These are phyloP conservation scores for Steccherinum ochraceum DNA, from an alignment of 768 basidiomycete genomes.

Conservation along the genomic window DNA sequence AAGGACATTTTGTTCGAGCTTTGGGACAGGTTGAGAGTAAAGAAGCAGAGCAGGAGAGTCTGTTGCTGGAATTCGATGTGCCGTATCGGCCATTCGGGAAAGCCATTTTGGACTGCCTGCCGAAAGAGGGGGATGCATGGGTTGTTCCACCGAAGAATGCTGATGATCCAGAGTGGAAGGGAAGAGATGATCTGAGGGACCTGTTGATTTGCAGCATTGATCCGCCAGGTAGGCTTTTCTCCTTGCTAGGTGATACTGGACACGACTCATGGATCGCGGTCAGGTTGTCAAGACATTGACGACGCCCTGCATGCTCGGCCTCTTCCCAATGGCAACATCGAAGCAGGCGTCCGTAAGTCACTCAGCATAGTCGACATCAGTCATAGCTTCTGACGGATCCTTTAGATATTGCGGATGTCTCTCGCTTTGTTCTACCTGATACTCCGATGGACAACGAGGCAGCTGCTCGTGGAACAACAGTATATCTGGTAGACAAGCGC, in stretches of 20 bases:
- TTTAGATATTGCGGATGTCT: conserved; percentile 96
- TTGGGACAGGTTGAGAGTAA: conserved; percentile 90
- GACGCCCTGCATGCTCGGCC: conserved; percentile 90
- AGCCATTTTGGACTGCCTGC: conserved; percentile 88
- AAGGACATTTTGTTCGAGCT: conserved; percentile 93
- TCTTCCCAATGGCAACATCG: conserved; percentile 89
- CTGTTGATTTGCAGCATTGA: conserved; percentile 94
- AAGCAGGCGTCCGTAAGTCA: conserved; percentile 94
- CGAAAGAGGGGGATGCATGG: conserved; percentile 86
- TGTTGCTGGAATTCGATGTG: conserved; percentile 91
- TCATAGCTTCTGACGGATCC: neutral
- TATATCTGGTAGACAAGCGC: conserved; percentile 96
- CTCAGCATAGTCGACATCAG: neutral
- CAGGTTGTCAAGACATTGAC: conserved; percentile 97
- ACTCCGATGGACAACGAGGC: neutral
- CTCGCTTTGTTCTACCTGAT: conserved; percentile 31
- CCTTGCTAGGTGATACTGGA: too few relatives aligned
- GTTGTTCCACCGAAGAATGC: conserved; percentile 75
- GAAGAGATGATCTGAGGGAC: conserved; percentile 81
- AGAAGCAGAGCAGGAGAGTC: conserved; percentile 92
- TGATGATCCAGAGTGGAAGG: conserved; percentile 57
- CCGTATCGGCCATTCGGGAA: conserved; percentile 96
- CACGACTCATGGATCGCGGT: too few relatives aligned
- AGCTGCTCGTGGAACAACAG: conserved; percentile 45
- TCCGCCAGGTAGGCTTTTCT: conserved; percentile 63